These are phyloP conservation scores for Starmerella scarabaei DNA, from an alignment of 805 yeast genomes.

Conservation along the genomic window DNA sequence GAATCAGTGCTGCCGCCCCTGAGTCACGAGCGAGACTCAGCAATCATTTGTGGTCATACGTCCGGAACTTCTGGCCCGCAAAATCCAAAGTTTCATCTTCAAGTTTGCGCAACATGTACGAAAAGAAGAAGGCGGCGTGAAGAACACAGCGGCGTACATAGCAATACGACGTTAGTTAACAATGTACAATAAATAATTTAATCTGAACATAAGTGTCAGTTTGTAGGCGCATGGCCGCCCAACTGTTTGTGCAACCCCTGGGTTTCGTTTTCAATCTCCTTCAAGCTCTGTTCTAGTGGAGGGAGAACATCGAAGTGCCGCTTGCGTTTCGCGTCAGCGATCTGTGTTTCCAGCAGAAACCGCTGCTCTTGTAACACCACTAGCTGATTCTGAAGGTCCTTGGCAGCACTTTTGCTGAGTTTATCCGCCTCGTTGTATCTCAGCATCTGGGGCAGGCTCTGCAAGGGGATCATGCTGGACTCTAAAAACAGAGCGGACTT, in stretches of 20 bases:
- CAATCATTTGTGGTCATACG: conserved; percentile 74
- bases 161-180: background rate
- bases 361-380: conserved; percentile 81
- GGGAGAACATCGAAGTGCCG: conserved; percentile 67
- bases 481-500: conserved; percentile 51
- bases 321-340: conserved; percentile 46
- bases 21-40: conserved; percentile 31
- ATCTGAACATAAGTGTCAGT: background rate
- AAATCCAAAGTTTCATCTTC: conserved; percentile 42
- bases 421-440: conserved; percentile 12
- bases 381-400: conserved; percentile 36
- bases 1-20: conserved; percentile 23
- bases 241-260: conserved; percentile 35
- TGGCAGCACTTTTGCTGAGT: conserved; percentile 19
- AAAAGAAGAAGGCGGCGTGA: conserved; percentile 25
- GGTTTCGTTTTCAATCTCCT: conserved; percentile 40
- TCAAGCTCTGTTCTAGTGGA: conserved; percentile 43
- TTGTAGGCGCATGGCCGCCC: conserved; percentile 39
- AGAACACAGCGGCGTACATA: too few species aligned
- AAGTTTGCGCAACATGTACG: conserved; percentile 65
- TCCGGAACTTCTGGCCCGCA: conserved; percentile 78
- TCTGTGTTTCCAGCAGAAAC: conserved; percentile 54
- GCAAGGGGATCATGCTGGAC: conserved; percentile 49
- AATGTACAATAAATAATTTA: too few species aligned
- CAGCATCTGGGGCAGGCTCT: conserved; percentile 38